Percentiles rank a stretch among this genome's conserved stretches.
phyloP scores from a whole-genome alignment of 176 grass and related monocot species.

The Oryza officinalis region DNA sequence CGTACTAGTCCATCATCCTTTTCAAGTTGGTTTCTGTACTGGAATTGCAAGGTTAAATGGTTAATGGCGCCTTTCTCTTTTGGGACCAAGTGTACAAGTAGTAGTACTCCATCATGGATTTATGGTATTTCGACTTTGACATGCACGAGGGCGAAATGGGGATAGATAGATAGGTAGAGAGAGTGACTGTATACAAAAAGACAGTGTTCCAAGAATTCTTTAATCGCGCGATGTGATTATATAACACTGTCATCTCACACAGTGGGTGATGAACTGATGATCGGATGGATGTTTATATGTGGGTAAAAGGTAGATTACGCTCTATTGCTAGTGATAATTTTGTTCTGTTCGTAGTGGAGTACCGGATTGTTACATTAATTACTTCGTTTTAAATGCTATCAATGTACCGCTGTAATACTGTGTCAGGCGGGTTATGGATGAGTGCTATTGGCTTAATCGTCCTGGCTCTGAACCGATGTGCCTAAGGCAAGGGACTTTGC shows the following conservation, averaged over 20 bases:
- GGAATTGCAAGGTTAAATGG: not conserved
- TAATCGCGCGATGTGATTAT: not conserved
- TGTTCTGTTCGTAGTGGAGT: not conserved
- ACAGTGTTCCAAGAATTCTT: not conserved
- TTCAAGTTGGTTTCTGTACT: not conserved
- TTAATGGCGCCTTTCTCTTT: not conserved
- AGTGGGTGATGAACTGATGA: not conserved
- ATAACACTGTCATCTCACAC: not conserved
- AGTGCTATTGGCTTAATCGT: too few relatives aligned
- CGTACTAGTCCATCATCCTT: not conserved
- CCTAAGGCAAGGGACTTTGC: too few relatives aligned
- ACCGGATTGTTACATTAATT: not conserved
- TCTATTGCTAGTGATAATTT: not conserved
- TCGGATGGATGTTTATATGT: not conserved
- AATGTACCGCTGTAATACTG: not conserved
- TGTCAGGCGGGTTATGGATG: too few relatives aligned
- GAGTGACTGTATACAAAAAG: not conserved
- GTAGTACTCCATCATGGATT: not conserved
- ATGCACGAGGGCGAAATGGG: not conserved
- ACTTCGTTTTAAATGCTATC: constrained; percentile 6
- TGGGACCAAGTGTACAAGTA: not conserved
- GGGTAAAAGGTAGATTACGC: not conserved
- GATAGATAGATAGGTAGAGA: not conserved
- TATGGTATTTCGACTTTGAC: not conserved
- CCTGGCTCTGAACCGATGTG: too few relatives aligned